Evolutionary conservation across 495 filamentous ascomycete species (phyloP), one percentile per base, ranked within the genome.

Genomic region (Hypoxylon subgilvum): DNA sequence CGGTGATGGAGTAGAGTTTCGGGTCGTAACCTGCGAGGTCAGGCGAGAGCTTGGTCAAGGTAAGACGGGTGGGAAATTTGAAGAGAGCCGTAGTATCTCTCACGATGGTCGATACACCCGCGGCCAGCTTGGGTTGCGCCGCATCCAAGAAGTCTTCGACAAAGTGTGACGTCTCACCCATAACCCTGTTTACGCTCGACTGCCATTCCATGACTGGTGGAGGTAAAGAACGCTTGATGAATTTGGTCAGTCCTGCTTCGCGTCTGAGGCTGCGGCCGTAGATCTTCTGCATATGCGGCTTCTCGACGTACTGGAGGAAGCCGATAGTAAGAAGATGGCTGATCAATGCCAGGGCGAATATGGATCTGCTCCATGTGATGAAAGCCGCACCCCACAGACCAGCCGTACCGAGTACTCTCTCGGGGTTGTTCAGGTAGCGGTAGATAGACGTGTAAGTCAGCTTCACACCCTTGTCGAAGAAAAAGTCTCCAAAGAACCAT

Each of bases 401-500:
- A 8, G 95, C 94, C 1, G 94, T 85, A 41, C 94, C 94, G 52
- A 98, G 83, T 25, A 97, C 85, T 56, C 94, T 87, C 71, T 98
- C 94, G 0, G 94, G 94, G 68, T 97, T 97, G 77, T 98, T 98
- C 52, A 98, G 77, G 74, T 90, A 98, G 53, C 94, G 91, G 70
- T 98, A 98, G 64, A 98, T 98, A 44, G 94, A 95, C 59, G 87
- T 90, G 76, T 97, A 98, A 16, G 90, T 97, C 41, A 97, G 81
- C 65, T 96, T 95, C 16, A 84, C 87, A 7, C 85, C 83, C 38
- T 86, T 85, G 60, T 96, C 91, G 74, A 96, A 97, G 77, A 91
- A 91, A 78, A 98, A 98, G 71, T 98, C 94, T 9, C 94, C 94
- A 66, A 91, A 98, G 79, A 97, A 98, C 94, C 95, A 98, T 61